phyloP scores from a whole-genome alignment of 495 filamentous ascomycete species.

The Trichocladium uniseriatum region DNA sequence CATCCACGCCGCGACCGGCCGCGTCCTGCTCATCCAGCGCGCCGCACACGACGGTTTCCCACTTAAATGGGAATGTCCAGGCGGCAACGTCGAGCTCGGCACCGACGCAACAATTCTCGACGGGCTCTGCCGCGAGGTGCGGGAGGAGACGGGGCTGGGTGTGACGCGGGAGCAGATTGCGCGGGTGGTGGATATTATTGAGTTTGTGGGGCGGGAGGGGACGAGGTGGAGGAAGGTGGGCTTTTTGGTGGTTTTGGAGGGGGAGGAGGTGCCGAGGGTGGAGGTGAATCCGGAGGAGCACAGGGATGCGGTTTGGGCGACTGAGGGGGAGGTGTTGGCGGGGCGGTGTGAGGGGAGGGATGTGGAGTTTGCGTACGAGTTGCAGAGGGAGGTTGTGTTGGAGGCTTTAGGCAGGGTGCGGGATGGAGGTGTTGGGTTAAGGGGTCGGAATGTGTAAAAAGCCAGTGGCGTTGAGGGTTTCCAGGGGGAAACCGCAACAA shows the following conservation, averaged over 20 bases:
- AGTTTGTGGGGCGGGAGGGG: slow-evolving; percentile 15
- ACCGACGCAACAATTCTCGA: slow-evolving; percentile 36
- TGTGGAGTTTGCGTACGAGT: slow-evolving; percentile 26
- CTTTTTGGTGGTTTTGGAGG: slow-evolving; percentile 24
- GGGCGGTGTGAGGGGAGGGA: slow-evolving; percentile 20
- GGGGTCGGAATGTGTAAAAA: no score
- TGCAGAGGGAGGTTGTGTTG: slow-evolving; percentile 17
- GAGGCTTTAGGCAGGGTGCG: slow-evolving; percentile 15
- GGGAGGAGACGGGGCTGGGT: slow-evolving; percentile 41
- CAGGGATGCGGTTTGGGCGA: slow-evolving; percentile 30
- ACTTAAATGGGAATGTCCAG: slow-evolving; percentile 41
- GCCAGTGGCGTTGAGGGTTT: no score
- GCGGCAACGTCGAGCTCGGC: slow-evolving; percentile 36
- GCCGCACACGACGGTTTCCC: slow-evolving; percentile 38
- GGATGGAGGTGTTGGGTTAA: background rate
- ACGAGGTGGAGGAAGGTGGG: slow-evolving; percentile 26
- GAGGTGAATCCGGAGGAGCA: slow-evolving; percentile 29
- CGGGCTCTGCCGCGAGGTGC: slow-evolving; percentile 38
- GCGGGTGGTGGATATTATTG: slow-evolving; percentile 17
- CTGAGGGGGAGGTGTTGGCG: slow-evolving; percentile 25
- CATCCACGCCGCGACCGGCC: slow-evolving; percentile 18
- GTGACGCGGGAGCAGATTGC: slow-evolving; percentile 22
- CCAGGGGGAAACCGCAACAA: no score
- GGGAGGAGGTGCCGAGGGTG: slow-evolving; percentile 20
- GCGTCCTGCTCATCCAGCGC: slow-evolving; percentile 40